Base-by-base conservation (phyloP, 208 protist species). In the Leishmania arabica region DNA sequence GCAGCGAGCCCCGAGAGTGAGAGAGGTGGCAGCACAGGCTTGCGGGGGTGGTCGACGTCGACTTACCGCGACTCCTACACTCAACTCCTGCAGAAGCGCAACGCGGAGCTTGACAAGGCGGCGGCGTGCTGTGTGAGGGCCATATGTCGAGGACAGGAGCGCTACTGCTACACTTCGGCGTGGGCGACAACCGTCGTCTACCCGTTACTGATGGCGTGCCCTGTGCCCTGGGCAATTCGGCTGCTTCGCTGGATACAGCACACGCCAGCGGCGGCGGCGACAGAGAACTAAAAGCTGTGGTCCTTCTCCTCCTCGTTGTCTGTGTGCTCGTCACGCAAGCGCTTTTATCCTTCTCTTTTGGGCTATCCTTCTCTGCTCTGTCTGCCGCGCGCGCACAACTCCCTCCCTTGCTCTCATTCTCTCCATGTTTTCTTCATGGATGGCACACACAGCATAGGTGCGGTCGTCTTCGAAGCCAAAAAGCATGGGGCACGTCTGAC, bases 131-230 rank as follows among this genome's bases (percentile, higher is more conserved):
- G 82, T 74, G 54, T 85, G 19, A 54, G 45, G 1, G 82, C 82
- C 49, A 85, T 85, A 62, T 69, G 60, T 27, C 58, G 77, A 54
- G 82, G 82, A 27, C 77, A 85, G 72, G 82, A 80, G 62, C 76
- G 82, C 34, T 85, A 81, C 71, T 80, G 75, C 77, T 64, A 85
- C 81, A 47, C 60, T 15, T 17, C 77, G 9, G 68, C 81, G 70
- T 85, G 75, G 77, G 31, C 51, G 27, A 78, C 77, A 19, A 75
- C 71, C 40, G 37, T 85, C 6, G 9, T 85, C 1, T 81, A 56
- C 51, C 81, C 81, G 5, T 2, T 81, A 17, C 58, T 60, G 81
- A 85, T 85, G 71, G 17, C 34, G 27, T 81, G 56, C 37, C 81
- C 81, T 13, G 51, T 85, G 31, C 81, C 81, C 47, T 85, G 81